These are phyloP conservation scores for Aspergillus glaucus DNA, from an alignment of 2,329 filamentous ascomycete species.

Conservation along the genomic window DNA sequence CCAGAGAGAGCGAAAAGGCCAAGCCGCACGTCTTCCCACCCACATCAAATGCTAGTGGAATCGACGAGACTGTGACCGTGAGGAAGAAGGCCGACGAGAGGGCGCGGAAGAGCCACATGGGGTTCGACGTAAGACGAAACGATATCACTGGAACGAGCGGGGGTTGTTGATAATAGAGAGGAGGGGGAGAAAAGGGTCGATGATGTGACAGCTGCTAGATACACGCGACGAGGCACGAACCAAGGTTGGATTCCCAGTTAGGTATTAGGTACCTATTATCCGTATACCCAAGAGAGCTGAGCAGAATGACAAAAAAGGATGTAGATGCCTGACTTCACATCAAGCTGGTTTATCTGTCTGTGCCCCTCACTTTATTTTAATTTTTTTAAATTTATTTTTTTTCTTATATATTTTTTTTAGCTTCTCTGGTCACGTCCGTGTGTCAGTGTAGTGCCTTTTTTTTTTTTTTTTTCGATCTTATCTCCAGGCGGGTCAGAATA, in stretches of 20 bases:
- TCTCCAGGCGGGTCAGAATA: slow-evolving; percentile 11
- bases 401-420: no score
- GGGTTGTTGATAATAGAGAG: slow-evolving; percentile 4
- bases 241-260: neutral
- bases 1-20: slow-evolving; percentile 84
- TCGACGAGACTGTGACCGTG: slow-evolving; percentile 85
- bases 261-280: no score
- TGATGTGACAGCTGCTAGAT: slow-evolving; percentile 1
- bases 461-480: slow-evolving; percentile 14
- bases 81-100: slow-evolving; percentile 80
- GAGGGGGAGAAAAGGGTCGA: neutral
- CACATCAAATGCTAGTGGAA: slow-evolving; percentile 96
- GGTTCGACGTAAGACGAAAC: slow-evolving; percentile 2
- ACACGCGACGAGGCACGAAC: neutral
- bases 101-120: slow-evolving; percentile 79
- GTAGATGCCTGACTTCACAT: no score
- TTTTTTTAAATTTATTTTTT: no score
- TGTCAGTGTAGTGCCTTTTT: neutral
- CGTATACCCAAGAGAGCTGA: neutral
- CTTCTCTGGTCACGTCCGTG: neutral
- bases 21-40: slow-evolving; percentile 90
- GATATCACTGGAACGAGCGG: slow-evolving; percentile 21
- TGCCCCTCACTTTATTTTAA: no score
- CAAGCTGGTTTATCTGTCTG: no score
- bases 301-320: slow-evolving; percentile 5